phyloP scores from a whole-genome alignment of 2,329 filamentous ascomycete species.

The Venturia effusa region DNA sequence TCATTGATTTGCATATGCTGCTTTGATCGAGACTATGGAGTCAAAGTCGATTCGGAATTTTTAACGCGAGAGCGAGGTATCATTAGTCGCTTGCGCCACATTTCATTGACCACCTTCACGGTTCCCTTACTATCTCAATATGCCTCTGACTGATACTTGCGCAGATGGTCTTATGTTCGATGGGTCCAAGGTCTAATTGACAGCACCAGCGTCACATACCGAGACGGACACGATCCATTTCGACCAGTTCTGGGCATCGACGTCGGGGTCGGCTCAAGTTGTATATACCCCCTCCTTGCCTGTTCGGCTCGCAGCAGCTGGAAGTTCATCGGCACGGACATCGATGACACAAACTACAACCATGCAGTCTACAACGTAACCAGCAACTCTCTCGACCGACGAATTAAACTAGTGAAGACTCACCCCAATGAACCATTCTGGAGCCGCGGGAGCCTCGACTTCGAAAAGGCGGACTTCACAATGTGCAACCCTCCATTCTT shows the following conservation, averaged over 20 bases:
- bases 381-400: conserved; percentile 50
- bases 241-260: conserved; percentile 61
- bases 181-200: conserved; percentile 81
- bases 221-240: conserved; percentile 33
- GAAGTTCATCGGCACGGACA: conserved; percentile 48
- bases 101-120: background rate
- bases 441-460: conserved; percentile 38
- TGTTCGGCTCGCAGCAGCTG: conserved; percentile 57
- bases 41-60: background rate
- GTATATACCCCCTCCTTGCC: conserved; percentile 81
- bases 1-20: background rate
- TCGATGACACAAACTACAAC: conserved; percentile 58
- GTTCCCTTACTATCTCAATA: no score
- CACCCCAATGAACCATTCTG: conserved; percentile 37
- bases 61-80: no score
- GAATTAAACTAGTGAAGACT: conserved; percentile 54
- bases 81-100: background rate
- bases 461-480: conserved; percentile 60
- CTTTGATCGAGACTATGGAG: background rate
- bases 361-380: conserved; percentile 58
- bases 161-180: conserved; percentile 74
- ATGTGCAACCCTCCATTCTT: conserved; percentile 98
- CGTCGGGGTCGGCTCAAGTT: conserved; percentile 82
- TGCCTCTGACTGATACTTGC: background rate
- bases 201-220: conserved; percentile 44